Evolutionary conservation across 192 early-diverging fungal species (phyloP).

Genomic region (Diversispora epigaea): DNA sequence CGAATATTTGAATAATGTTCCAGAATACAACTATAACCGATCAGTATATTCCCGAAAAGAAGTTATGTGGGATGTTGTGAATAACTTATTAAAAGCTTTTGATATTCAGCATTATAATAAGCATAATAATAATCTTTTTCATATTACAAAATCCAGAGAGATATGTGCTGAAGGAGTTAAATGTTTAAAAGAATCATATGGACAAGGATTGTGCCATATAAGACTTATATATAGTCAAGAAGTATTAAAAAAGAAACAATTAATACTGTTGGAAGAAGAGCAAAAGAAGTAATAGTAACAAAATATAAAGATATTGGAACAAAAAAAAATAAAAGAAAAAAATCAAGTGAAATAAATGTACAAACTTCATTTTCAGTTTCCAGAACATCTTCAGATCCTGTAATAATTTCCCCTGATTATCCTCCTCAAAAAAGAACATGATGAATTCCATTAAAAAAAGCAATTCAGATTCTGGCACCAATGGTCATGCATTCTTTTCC

Average conservation of each 20-base stretch:
- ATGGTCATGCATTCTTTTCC: not conserved
- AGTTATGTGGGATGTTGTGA: not conserved
- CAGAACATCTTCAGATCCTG: not conserved
- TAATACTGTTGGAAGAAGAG: not conserved
- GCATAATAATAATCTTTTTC: not conserved
- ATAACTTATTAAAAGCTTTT: not conserved
- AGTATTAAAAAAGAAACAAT: slow-evolving; percentile 5
- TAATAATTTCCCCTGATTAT: not conserved
- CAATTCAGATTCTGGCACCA: not conserved
- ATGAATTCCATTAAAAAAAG: not conserved
- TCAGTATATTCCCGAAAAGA: not conserved
- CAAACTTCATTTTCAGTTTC: not conserved
- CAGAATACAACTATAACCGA: not conserved
- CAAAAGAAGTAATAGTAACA: not conserved
- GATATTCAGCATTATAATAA: not conserved
- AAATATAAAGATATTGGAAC: not conserved
- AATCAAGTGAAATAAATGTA: not conserved
- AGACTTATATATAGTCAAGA: not conserved
- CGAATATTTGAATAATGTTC: slow-evolving; percentile 4
- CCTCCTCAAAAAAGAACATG: not conserved
- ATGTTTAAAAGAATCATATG: not conserved
- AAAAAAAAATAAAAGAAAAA: not conserved
- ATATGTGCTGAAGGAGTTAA: not conserved
- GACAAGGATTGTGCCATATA: not conserved
- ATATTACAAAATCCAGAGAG: not conserved